These are phyloP conservation scores for Pseudogymnoascus sp. DNA, from an alignment of 2,329 filamentous ascomycete genomes.

Conservation along the genomic window DNA sequence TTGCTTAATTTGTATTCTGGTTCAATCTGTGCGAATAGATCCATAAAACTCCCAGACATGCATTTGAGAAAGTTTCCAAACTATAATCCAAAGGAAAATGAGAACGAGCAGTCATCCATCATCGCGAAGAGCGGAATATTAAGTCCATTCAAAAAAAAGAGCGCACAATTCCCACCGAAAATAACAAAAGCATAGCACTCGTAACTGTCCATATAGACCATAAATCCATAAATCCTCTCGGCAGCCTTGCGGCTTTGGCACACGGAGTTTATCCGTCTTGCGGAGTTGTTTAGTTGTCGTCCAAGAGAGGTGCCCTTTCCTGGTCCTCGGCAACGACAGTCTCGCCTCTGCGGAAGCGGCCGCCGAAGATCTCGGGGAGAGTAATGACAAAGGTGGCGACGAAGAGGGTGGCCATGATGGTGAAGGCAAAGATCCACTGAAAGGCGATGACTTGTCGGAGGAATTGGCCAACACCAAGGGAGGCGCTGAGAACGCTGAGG, in stretches of 20 bases:
- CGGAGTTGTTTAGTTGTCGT: constrained; percentile 29
- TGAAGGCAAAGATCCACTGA: constrained; percentile 89
- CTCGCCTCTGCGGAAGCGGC: constrained; percentile 36
- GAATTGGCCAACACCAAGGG: constrained; percentile 73
- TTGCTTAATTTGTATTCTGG: not conserved
- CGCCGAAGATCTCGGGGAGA: constrained; percentile 54
- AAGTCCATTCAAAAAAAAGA: not conserved
- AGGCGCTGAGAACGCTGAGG: constrained; percentile 62
- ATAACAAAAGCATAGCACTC: not conserved
- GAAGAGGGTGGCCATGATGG: constrained; percentile 70
- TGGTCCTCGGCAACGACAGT: constrained; percentile 37
- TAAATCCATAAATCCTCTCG: not conserved
- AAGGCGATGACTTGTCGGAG: constrained; percentile 63
- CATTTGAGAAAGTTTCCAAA: not conserved
- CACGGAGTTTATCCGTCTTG: not conserved
- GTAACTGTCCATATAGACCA: not conserved
- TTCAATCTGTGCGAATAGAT: not conserved
- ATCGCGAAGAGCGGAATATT: not conserved
- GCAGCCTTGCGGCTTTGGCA: not conserved
- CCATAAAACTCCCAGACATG: not conserved
- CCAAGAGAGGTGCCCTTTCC: constrained; percentile 53
- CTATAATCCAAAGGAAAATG: not conserved
- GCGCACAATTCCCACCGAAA: not conserved
- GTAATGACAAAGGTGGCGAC: constrained; percentile 57
- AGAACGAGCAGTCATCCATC: not conserved